A percentile compares a stretch with the other conserved stretches of the same genome.
These are phyloP conservation scores for Entomortierella beljakovae DNA, from an alignment of 192 early-diverging fungal genomes.

Conservation along the genomic window DNA sequence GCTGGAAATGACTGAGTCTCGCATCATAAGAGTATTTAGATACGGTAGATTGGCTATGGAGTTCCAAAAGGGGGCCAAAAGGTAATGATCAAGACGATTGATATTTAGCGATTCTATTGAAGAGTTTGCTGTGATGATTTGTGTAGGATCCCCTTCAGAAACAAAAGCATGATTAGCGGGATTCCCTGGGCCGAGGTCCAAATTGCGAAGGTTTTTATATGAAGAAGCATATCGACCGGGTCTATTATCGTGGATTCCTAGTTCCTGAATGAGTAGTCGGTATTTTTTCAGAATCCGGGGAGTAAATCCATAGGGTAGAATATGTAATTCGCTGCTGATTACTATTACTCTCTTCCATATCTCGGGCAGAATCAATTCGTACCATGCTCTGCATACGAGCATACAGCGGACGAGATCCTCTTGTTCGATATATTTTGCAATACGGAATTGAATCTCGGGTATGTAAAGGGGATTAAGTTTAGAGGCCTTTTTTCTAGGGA, in stretches of 20 bases:
- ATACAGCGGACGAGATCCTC: background rate
- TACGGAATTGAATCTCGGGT: background rate
- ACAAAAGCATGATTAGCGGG: background rate
- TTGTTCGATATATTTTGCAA: background rate
- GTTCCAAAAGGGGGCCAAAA: background rate
- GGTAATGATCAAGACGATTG: background rate
- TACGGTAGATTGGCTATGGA: background rate
- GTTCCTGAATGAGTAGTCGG: background rate
- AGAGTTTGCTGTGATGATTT: background rate
- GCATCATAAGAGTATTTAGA: background rate
- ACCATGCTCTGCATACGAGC: background rate
- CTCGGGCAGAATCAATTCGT: background rate
- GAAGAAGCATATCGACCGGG: background rate
- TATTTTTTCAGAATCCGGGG: background rate
- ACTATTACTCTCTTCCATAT: background rate
- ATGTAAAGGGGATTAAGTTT: background rate
- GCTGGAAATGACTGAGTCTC: background rate
- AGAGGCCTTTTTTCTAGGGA: background rate
- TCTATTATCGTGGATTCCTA: background rate
- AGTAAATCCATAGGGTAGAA: background rate
- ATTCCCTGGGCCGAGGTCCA: background rate
- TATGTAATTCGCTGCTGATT: background rate
- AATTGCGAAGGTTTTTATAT: background rate
- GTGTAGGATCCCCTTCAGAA: background rate
- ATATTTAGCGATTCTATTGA: background rate